These are phyloP conservation scores for Orobanche coerulescens DNA, from an alignment of 257 asterid genomes.

Conservation along the genomic window DNA sequence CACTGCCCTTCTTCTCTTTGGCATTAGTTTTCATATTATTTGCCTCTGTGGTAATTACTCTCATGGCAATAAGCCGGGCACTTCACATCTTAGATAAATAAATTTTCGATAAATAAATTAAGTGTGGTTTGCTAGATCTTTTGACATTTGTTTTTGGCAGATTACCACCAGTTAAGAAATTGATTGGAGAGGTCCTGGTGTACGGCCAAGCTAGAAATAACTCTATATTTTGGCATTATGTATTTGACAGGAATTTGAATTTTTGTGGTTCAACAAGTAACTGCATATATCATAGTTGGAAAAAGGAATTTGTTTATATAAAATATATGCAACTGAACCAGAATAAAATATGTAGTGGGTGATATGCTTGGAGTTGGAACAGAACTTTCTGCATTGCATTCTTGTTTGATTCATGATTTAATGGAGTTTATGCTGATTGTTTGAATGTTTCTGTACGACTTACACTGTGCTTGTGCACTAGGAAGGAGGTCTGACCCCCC, in stretches of 20 bases:
- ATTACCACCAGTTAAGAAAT: conserved; percentile 6
- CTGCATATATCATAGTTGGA: background rate
- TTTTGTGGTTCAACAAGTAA: background rate
- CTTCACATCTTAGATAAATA: conserved; percentile 4
- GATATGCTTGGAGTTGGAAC: too few relatives aligned
- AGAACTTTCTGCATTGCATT: too few relatives aligned
- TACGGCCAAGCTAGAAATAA: conserved; percentile 7
- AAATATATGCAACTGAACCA: too few relatives aligned
- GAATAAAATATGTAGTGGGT: too few relatives aligned
- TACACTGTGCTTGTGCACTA: too few relatives aligned
- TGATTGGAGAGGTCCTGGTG: conserved; percentile 5
- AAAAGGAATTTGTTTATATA: too few relatives aligned
- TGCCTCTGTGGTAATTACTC: conserved; percentile 5
- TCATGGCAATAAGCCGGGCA: conserved; percentile 3
- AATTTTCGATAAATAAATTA: too few relatives aligned
- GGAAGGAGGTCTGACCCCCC: too few relatives aligned
- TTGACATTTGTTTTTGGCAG: conserved; percentile 1
- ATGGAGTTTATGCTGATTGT: too few relatives aligned
- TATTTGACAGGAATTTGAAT: conserved; percentile 3
- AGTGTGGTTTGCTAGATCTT: background rate
- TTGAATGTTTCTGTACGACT: too few relatives aligned
- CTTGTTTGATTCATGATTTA: too few relatives aligned
- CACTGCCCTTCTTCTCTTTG: conserved; percentile 10
- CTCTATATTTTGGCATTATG: background rate
- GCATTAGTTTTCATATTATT: conserved; percentile 8